Evolutionary conservation across 2,329 filamentous ascomycete genomes (phyloP).

Genomic region (Xylariomycetidae sp.): DNA sequence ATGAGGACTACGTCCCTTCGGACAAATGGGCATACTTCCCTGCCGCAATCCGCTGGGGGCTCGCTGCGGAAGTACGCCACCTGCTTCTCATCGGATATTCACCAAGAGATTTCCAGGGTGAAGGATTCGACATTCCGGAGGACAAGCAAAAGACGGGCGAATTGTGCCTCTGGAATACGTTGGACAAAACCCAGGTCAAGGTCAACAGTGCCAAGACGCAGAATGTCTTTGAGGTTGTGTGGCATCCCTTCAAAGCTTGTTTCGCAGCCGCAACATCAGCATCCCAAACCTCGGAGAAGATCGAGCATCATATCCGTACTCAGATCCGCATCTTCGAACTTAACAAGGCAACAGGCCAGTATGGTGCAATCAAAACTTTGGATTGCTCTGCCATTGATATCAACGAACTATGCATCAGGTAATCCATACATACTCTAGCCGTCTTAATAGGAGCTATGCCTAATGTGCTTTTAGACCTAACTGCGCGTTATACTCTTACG

Average conservation of each 20-base stretch:
- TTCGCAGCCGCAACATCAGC: slow-evolving; percentile 58
- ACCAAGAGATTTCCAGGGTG: slow-evolving; percentile 46
- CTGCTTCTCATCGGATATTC: slow-evolving; percentile 60
- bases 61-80: slow-evolving; percentile 38
- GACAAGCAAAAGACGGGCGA: slow-evolving; percentile 55
- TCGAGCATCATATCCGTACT: slow-evolving; percentile 43
- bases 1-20: slow-evolving; percentile 27
- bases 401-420: slow-evolving; percentile 56
- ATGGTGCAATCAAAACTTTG: slow-evolving; percentile 46
- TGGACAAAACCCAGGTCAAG: slow-evolving; percentile 36
- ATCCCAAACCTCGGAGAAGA: slow-evolving; percentile 33
- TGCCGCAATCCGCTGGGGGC: slow-evolving; percentile 60
- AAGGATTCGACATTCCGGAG: slow-evolving; percentile 55
- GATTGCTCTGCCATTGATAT: slow-evolving; percentile 58
- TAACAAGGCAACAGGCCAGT: slow-evolving; percentile 29
- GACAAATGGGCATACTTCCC: slow-evolving; percentile 60
- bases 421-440: too few relatives aligned
- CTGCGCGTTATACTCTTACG: slow-evolving; percentile 42
- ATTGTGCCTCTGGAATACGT: slow-evolving; percentile 55
- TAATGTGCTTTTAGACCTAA: slow-evolving; percentile 41
- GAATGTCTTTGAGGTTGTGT: slow-evolving; percentile 61
- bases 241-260: slow-evolving; percentile 51
- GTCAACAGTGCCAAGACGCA: slow-evolving; percentile 48
- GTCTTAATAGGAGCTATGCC: slow-evolving; percentile 3
- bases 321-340: slow-evolving; percentile 53